phyloP scores from a whole-genome alignment of 1,139 yeast species.

The Blastobotrys serpentis region DNA sequence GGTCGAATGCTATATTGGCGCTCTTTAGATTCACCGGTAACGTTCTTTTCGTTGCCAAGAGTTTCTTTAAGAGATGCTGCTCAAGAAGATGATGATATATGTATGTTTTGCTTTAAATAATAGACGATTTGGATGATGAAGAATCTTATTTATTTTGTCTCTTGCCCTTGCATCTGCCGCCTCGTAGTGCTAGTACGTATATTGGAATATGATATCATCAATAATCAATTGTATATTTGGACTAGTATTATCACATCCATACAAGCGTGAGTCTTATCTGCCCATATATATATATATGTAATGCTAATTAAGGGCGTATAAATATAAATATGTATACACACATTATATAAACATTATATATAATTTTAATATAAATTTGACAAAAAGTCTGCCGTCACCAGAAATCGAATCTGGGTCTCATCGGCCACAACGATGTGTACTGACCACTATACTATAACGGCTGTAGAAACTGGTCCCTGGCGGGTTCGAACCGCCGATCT shows the following conservation, averaged over 20 bases:
- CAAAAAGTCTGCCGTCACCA: conserved; percentile 34
- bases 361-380: background rate
- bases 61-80: conserved; percentile 37
- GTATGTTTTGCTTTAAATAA: background rate
- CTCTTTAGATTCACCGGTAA: conserved; percentile 72
- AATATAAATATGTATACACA: background rate
- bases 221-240: no score
- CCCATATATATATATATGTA: no score
- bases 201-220: no score
- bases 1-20: conserved; percentile 83
- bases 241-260: no score
- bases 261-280: no score
- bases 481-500: conserved; percentile 12
- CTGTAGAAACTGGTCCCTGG: conserved; percentile 7
- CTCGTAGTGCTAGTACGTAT: no score
- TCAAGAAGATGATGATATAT: conserved; percentile 27
- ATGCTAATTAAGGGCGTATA: background rate
- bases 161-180: no score
- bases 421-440: conserved; percentile 31
- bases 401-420: conserved; percentile 43
- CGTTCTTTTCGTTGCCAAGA: conserved; percentile 51
- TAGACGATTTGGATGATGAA: no score
- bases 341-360: background rate
- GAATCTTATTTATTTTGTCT: no score
- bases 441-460: conserved; percentile 14